phyloP scores from a whole-genome alignment of 2,329 filamentous ascomycete species.

The Lasiodiplodia citricola region DNA sequence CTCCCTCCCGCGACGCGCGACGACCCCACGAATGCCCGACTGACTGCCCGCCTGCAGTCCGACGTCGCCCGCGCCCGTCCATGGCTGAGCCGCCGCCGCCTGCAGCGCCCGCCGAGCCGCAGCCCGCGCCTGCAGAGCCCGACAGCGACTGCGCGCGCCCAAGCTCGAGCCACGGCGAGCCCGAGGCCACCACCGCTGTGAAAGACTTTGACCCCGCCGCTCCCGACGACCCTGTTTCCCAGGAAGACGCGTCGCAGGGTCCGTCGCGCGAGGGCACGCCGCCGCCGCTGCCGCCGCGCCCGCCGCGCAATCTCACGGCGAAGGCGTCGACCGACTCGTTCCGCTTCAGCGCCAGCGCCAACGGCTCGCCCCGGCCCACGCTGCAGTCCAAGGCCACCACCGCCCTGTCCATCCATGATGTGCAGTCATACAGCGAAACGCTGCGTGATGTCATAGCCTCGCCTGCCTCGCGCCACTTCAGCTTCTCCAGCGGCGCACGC shows the following conservation, averaged over 20 bases:
- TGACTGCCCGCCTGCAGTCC: not conserved
- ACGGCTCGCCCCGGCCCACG: constrained; percentile 41
- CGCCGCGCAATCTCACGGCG: constrained; percentile 31
- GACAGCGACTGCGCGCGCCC: not conserved
- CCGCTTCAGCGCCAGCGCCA: constrained; percentile 39
- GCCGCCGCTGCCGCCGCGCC: constrained; percentile 63
- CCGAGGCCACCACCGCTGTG: not conserved
- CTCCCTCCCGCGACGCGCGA: not conserved
- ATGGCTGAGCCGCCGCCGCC: constrained; percentile 22
- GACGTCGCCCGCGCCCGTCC: not conserved
- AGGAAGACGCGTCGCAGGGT: not conserved
- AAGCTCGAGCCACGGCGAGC: not conserved
- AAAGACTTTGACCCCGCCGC: constrained; percentile 19
- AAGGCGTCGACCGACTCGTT: constrained; percentile 46
- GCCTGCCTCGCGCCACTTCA: constrained; percentile 45
- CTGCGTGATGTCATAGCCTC: constrained; percentile 35
- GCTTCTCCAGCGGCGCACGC: constrained; percentile 39
- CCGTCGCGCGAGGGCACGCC: constrained; percentile 53
- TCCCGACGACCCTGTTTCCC: not conserved
- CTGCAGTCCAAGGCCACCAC: constrained; percentile 75
- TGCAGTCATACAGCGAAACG: constrained; percentile 70
- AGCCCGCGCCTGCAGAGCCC: not conserved
- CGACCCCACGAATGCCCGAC: constrained; percentile 1
- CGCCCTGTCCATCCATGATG: constrained; percentile 80
- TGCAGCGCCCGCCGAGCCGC: constrained; percentile 32